These are phyloP conservation scores for Acanthamoeba sp. DNA, from an alignment of 208 protist genomes.

Conservation along the genomic window DNA sequence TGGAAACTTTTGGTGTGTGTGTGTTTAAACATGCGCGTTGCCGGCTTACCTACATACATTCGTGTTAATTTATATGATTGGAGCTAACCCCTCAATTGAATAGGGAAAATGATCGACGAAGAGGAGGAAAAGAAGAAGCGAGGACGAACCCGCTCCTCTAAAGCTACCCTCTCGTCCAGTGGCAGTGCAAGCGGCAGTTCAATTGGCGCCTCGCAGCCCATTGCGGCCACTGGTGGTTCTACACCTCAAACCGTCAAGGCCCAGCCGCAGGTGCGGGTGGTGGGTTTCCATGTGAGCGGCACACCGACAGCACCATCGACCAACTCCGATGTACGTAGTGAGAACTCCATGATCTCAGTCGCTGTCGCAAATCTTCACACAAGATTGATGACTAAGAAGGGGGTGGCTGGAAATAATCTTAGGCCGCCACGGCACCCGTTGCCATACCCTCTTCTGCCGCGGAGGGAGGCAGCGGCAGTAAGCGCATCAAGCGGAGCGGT, in stretches of 20 bases:
- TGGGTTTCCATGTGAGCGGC: constrained; percentile 10
- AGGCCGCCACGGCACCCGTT: not conserved
- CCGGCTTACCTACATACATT: not conserved
- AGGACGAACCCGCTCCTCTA: not conserved
- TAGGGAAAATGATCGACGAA: constrained; percentile 57
- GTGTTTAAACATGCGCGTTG: too few relatives aligned
- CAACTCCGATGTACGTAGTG: not conserved
- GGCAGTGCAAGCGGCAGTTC: not conserved
- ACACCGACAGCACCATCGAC: not conserved
- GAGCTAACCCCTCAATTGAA: not conserved
- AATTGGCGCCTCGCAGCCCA: not conserved
- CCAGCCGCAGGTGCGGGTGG: constrained; percentile 5
- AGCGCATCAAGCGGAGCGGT: not conserved
- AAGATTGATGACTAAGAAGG: too few relatives aligned
- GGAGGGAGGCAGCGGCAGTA: not conserved
- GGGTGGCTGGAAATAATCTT: too few relatives aligned
- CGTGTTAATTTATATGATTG: not conserved
- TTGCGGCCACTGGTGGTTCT: too few relatives aligned
- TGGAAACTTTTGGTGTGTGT: constrained; percentile 16
- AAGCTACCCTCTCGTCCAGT: not conserved
- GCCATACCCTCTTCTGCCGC: not conserved
- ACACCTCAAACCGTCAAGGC: constrained; percentile 38
- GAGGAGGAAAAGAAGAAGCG: constrained; percentile 52
- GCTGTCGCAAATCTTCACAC: too few relatives aligned
- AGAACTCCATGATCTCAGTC: too few relatives aligned